Evolutionary conservation across 495 filamentous ascomycete species (phyloP).

Genomic region (Aspergillus wentii): DNA sequence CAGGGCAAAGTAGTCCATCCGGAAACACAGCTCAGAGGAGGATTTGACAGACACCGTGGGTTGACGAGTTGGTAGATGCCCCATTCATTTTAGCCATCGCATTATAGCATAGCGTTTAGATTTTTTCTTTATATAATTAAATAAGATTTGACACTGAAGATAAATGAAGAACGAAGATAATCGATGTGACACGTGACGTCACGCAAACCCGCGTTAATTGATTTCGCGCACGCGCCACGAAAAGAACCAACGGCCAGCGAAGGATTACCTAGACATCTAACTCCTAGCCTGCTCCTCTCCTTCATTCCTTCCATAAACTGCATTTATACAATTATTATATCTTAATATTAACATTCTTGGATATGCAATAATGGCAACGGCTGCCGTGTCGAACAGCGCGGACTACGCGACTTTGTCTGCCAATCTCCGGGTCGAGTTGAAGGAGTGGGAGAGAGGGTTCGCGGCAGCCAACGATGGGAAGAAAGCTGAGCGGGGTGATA

Average conservation of each 20-base stretch:
- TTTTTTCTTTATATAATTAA: slow-evolving; percentile 1
- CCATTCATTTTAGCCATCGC: no score
- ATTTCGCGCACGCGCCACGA: slow-evolving; percentile 21
- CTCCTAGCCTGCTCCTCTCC: neutral
- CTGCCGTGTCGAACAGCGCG: slow-evolving; percentile 21
- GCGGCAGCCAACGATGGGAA: slow-evolving; percentile 60
- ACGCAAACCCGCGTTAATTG: slow-evolving; percentile 23
- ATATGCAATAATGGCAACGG: slow-evolving; percentile 31
- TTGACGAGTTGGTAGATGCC: slow-evolving; percentile 90
- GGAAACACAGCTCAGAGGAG: slow-evolving; percentile 76
- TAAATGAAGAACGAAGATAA: neutral
- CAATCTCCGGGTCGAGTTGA: slow-evolving; percentile 67
- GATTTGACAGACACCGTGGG: slow-evolving; percentile 75
- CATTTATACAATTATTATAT: neutral
- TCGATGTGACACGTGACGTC: slow-evolving; percentile 17
- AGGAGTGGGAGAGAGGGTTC: slow-evolving; percentile 81
- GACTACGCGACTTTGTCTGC: slow-evolving; percentile 20
- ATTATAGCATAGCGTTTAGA: no score
- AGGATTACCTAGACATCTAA: neutral
- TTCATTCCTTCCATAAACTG: neutral
- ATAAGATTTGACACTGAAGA: neutral
- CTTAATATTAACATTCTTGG: neutral
- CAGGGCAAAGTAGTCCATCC: slow-evolving; percentile 93
- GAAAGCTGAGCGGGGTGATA: slow-evolving; percentile 79
- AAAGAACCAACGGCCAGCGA: slow-evolving; percentile 1